Base-by-base conservation (phyloP, 1,284 basidiomycete species). In the Sparassis latifolia region DNA sequence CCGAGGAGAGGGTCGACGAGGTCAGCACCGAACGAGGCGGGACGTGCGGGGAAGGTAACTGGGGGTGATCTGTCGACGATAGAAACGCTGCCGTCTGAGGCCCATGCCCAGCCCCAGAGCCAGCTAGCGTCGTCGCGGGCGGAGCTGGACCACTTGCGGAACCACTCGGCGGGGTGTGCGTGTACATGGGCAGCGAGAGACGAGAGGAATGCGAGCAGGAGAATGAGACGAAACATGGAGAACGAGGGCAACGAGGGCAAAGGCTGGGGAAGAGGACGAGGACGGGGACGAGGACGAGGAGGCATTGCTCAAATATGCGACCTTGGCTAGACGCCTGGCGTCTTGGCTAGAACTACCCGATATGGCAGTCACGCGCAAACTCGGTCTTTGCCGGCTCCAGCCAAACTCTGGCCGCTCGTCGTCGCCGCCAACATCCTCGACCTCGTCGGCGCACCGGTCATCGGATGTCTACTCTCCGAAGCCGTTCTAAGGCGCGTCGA, bases 1-100 rank as follows among this genome's bases (percentile, higher is more conserved):
- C 84, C 86, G 47, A 86, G 71, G 45, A 86, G 76, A n/a, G 82
- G 78, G 50, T 82, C 78, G 50, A 70, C 70, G 47, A 90, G 79
- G 58, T 88, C 82, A 29, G 76, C 76, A 7, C 89, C 89, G 66
- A 92, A 92, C 0, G 84, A 78, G 42, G 89, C 89, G 62, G 76
- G 71, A 46, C 74, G 63, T 10, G 88, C 86, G 33, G 75, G 70
- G 63, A 87, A 88, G 3, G 75, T 78, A 52, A 88, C 69, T 0
- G 79, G 71, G 1, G 85, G 83, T 2, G 76, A 74, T 51, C 80
- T 76, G 68, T 90, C 88, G 45, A 91, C 83, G 53, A 91, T 74
- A 31, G 85, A 84, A 51, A 91, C 84, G n/a, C 80, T 79, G 59
- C 83, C 85, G 62, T 90, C 88, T 3, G 82, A 77, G 42, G 81